Evolutionary conservation across 2,329 filamentous ascomycete genomes (phyloP).

Genomic region (Didymella pomorum): DNA sequence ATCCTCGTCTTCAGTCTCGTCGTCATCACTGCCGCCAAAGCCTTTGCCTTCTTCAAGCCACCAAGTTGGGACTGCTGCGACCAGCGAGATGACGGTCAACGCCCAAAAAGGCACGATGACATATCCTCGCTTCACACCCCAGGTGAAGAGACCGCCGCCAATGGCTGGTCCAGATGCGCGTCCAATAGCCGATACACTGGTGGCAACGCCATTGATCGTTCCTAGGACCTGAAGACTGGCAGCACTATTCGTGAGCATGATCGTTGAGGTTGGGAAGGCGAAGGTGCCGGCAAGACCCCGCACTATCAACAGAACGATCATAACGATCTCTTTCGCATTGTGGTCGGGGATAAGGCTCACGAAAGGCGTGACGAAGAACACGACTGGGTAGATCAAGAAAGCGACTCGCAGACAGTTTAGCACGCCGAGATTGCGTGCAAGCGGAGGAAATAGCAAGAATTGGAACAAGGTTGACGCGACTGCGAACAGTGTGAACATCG

Average conservation of each 20-base stretch:
- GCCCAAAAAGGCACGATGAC: conserved; percentile 84
- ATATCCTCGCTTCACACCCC: conserved; percentile 78
- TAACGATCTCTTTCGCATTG: conserved; percentile 62
- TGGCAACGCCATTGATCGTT: conserved; percentile 90
- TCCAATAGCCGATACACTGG: conserved; percentile 80
- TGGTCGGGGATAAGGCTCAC: conserved; percentile 67
- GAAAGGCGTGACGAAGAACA: conserved; percentile 85
- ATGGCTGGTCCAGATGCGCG: conserved; percentile 80
- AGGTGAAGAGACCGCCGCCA: conserved; percentile 75
- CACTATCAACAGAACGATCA: conserved; percentile 73
- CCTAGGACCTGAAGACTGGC: conserved; percentile 78
- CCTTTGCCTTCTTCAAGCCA: conserved; percentile 79
- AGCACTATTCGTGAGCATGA: conserved; percentile 89
- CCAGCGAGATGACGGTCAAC: conserved; percentile 67
- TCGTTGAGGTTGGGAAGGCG: conserved; percentile 87
- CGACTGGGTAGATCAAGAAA: conserved; percentile 72
- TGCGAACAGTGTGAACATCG: conserved; percentile 85
- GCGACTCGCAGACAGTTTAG: conserved; percentile 76
- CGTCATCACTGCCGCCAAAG: conserved; percentile 56
- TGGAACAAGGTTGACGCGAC: conserved; percentile 81
- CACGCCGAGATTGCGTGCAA: conserved; percentile 77
- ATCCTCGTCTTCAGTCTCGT: conserved; percentile 51
- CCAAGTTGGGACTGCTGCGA: conserved; percentile 76
- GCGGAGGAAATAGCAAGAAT: conserved; percentile 81
- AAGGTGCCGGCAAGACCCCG: conserved; percentile 82